Evolutionary conservation across 129 eudicot genomes (phyloP).

Genomic region (Mikania micrantha): DNA sequence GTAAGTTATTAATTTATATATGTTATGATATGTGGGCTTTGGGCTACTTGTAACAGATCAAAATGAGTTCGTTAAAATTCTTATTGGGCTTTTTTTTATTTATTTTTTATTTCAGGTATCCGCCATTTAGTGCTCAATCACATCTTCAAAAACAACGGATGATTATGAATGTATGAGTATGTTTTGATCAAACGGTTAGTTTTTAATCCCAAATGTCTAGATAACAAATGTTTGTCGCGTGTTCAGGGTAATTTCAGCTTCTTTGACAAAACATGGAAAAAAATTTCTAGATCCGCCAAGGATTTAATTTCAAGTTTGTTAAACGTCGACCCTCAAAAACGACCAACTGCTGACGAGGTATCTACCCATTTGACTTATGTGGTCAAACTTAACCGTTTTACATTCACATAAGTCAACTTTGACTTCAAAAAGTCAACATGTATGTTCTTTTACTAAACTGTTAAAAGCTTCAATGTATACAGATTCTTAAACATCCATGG

Average conservation of each 20-base stretch:
- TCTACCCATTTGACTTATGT: neutral
- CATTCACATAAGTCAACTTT: neutral
- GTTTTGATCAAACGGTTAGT: neutral
- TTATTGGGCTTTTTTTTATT: too few relatives aligned
- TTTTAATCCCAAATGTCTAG: neutral
- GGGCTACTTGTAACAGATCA: neutral
- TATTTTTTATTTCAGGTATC: slow-evolving; percentile 70
- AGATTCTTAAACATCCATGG: slow-evolving; percentile 82
- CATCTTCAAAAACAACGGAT: slow-evolving; percentile 74
- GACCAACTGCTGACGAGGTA: slow-evolving; percentile 79
- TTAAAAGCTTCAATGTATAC: neutral
- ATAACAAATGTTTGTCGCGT: neutral
- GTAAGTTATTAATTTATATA: slow-evolving; percentile 15
- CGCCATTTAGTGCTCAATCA: slow-evolving; percentile 79
- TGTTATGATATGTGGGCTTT: neutral
- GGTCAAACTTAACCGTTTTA: neutral
- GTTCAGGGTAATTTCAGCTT: slow-evolving; percentile 70
- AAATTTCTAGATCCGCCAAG: slow-evolving; percentile 71
- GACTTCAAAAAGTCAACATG: neutral
- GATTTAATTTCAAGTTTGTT: slow-evolving; percentile 60
- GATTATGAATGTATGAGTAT: slow-evolving; percentile 48
- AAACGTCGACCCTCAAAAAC: slow-evolving; percentile 52
- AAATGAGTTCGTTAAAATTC: neutral
- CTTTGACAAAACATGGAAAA: slow-evolving; percentile 82
- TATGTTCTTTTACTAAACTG: neutral